Conservation (phyloP, 1,284 basidiomycete genomes). For the Abortiporus biennis region DNA sequence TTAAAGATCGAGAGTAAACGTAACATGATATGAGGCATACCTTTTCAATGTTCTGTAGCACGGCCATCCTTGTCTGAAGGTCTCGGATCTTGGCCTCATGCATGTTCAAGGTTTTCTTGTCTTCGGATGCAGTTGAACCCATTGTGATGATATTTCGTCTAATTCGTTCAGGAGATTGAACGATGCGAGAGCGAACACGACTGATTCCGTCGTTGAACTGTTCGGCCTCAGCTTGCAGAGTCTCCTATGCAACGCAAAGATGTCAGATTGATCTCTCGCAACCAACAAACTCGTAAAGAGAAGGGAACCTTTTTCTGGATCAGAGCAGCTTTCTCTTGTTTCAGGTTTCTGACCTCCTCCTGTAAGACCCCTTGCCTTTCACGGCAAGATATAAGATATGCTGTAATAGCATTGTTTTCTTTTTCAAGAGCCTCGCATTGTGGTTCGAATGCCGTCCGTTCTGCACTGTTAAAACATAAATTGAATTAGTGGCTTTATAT, state of each 20-base stretch:
- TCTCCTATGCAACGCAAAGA: constrained; percentile 40
- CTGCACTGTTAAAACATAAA: constrained; percentile 43
- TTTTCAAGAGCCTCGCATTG: constrained; percentile 52
- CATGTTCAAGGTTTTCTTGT: constrained; percentile 52
- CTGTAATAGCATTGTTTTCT: constrained; percentile 58
- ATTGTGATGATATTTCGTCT: constrained; percentile 74
- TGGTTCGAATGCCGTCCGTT: constrained; percentile 68
- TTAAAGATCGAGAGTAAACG: not conserved
- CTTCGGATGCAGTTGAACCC: constrained; percentile 51
- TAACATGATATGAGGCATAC: constrained; percentile 26
- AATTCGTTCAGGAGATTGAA: constrained; percentile 84
- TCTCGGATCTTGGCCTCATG: constrained; percentile 73
- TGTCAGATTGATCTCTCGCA: not conserved
- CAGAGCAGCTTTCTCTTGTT: constrained; percentile 55
- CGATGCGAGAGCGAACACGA: constrained; percentile 65
- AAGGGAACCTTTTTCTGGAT: constrained; percentile 46
- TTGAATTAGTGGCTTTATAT: not conserved
- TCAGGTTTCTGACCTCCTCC: constrained; percentile 60
- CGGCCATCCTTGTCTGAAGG: constrained; percentile 66
- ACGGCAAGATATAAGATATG: constrained; percentile 61
- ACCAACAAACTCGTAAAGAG: not conserved
- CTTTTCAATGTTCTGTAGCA: constrained; percentile 70
- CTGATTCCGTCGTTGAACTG: constrained; percentile 52
- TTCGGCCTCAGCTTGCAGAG: constrained; percentile 49
- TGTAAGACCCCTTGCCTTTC: constrained; percentile 54